These are phyloP conservation scores for Aspergillus carbonarius DNA, from an alignment of 2,329 filamentous ascomycete genomes.

Conservation along the genomic window DNA sequence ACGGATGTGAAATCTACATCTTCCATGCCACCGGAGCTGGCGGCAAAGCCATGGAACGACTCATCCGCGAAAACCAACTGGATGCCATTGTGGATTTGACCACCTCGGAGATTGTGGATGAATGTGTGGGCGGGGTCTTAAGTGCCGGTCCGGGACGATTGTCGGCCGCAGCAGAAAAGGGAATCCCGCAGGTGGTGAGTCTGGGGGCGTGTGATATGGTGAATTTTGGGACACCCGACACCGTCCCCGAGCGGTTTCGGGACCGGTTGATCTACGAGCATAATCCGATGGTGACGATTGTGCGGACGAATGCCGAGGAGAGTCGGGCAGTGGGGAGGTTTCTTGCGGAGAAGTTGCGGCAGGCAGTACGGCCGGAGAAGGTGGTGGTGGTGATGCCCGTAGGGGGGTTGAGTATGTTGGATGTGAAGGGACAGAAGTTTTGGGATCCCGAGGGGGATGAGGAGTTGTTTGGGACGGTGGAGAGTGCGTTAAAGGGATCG, in stretches of 20 bases:
- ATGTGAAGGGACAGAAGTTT: slow-evolving; percentile 56
- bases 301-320: slow-evolving; percentile 63
- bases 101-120: slow-evolving; percentile 67
- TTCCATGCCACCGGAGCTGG: slow-evolving; percentile 71
- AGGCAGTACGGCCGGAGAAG: slow-evolving; percentile 40
- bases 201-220: slow-evolving; percentile 61
- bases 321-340: slow-evolving; percentile 55
- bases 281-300: slow-evolving; percentile 65
- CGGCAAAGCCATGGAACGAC: slow-evolving; percentile 66
- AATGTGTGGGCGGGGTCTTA: slow-evolving; percentile 63
- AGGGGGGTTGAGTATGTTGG: slow-evolving; percentile 62
- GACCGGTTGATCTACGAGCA: slow-evolving; percentile 59
- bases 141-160: slow-evolving; percentile 59
- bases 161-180: slow-evolving; percentile 55
- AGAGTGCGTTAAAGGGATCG: slow-evolving; percentile 49
- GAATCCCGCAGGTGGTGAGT: slow-evolving; percentile 59
- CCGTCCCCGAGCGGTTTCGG: slow-evolving; percentile 57
- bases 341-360: slow-evolving; percentile 54
- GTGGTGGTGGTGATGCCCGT: slow-evolving; percentile 61
- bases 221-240: slow-evolving; percentile 60
- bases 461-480: slow-evolving; percentile 50
- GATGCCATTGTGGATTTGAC: slow-evolving; percentile 70
- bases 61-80: slow-evolving; percentile 58
- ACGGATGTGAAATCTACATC: slow-evolving; percentile 57
- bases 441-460: slow-evolving; percentile 50